Conservation (phyloP, 2,329 filamentous ascomycete species). For the Monosporascus sp. region DNA sequence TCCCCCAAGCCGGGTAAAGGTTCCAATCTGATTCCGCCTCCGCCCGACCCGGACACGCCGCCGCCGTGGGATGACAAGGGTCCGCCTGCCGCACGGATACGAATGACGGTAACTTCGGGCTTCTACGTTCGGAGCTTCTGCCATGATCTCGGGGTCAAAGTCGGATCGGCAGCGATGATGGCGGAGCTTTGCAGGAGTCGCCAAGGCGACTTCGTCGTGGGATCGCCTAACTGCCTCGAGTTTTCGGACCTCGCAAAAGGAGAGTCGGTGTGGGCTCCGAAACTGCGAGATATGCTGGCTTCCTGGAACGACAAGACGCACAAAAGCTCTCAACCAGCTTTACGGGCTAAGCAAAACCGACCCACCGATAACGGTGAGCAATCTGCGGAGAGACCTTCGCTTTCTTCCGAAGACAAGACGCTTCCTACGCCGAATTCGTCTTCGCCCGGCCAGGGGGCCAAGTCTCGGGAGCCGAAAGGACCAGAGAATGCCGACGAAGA, state of each 20-base stretch:
- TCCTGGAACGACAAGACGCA: conserved; percentile 32
- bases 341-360: conserved; percentile 11
- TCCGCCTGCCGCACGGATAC: conserved; percentile 73
- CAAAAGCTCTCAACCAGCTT: conserved; percentile 4
- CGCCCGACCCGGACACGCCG: conserved; percentile 41
- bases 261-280: conserved; percentile 76
- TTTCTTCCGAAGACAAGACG: background rate
- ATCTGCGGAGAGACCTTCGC: background rate
- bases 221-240: conserved; percentile 66
- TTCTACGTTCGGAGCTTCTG: conserved; percentile 95
- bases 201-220: conserved; percentile 75
- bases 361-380: background rate
- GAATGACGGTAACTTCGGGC: conserved; percentile 89
- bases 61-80: conserved; percentile 56
- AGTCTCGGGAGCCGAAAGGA: conserved; percentile 1
- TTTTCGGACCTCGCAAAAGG: conserved; percentile 71
- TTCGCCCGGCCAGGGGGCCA: conserved; percentile 3
- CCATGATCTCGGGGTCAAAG: conserved; percentile 80
- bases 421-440: conserved; percentile 8
- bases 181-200: conserved; percentile 72
- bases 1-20: conserved; percentile 38
- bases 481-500: background rate
- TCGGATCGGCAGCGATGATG: conserved; percentile 83
- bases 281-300: conserved; percentile 52
- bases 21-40: conserved; percentile 48